Percentiles rank a stretch among this genome's conserved stretches.
These are phyloP conservation scores for Avena sativa DNA, from an alignment of 176 grass and related monocot species.

Conservation along the genomic window DNA sequence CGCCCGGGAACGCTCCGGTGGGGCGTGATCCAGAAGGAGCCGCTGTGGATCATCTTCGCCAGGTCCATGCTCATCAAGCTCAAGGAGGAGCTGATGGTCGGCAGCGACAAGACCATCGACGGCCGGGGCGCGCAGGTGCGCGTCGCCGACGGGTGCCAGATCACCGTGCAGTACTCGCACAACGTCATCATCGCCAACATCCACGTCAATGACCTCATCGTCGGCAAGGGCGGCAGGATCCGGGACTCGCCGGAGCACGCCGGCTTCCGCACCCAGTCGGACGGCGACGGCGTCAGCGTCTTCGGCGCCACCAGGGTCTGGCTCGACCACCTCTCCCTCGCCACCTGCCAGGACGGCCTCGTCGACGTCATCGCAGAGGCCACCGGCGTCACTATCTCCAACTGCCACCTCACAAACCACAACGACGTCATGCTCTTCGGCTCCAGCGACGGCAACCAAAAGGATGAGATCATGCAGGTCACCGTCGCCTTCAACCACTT, in stretches of 20 bases:
- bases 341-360: constrained; percentile 84
- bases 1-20: constrained; percentile 70
- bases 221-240: constrained; percentile 54
- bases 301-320: constrained; percentile 76
- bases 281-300: constrained; percentile 79
- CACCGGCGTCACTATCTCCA: constrained; percentile 87
- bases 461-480: constrained; percentile 79
- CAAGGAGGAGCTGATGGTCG: constrained; percentile 75
- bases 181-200: constrained; percentile 92
- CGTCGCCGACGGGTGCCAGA: constrained; percentile 59
- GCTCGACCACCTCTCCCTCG: constrained; percentile 86
- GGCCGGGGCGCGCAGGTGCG: constrained; percentile 75
- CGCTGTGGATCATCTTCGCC: constrained; percentile 81
- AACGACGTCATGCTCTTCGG: constrained; percentile 91
- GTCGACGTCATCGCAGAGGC: constrained; percentile 70
- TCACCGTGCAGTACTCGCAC: constrained; percentile 65
- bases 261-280: constrained; percentile 62
- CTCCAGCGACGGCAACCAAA: constrained; percentile 48
- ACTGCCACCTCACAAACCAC: constrained; percentile 81
- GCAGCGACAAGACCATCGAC: constrained; percentile 81
- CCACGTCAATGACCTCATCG: constrained; percentile 68
- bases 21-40: constrained; percentile 69
- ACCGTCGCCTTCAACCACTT: constrained; percentile 93
- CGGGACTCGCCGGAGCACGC: constrained; percentile 65
- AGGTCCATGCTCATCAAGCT: constrained; percentile 76